Base-by-base conservation (phyloP, 805 yeast genomes). In the Candida golubevii region DNA sequence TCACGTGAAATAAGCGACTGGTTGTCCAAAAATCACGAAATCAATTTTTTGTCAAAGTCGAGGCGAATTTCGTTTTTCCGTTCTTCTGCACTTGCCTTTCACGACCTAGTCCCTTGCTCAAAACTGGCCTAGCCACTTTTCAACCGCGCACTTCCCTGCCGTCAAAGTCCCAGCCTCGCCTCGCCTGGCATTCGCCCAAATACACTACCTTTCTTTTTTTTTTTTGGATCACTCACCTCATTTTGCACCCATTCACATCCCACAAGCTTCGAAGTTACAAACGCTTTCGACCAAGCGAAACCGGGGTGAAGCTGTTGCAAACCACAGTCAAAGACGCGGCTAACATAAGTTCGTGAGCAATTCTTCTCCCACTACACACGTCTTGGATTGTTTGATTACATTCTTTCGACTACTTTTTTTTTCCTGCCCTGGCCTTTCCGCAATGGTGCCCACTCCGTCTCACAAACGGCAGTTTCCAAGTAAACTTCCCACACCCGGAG, bases 241-340 rank as follows among this genome's bases (percentile, higher is more conserved):
- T 50, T 52, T 52, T 52, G 56, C 56, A 52, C 56, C 56, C 56
- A 52, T 44, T 45, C 36, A 23, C 32, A 12, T 33, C 30, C 41
- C 23, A 10, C 27, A 12, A 41, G 40, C 39, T 38, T 35, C 36
- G 23, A 18, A 18, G 23, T 18, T 5, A 18, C 23, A 18, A 18
- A 27, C 42, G 31, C 35, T 13, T 32, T 32, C 34, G n/a, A 12
- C 32, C n/a, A 29, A 29, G n/a, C 23, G 5, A 29, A 29, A 29
- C 4, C 32, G 32, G 32, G 32, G 10, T 10, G n/a, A 29, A 29
- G 32, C n/a, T 12, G 6, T 29, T 29, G n/a, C 4, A 29, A 10
- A 29, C 6, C 23, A 18, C 23, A 18, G 23, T 18, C 23, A 18
- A 18, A 18, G 23, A 18, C 23, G 23, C 23, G 23, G 23, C 23